A percentile compares a stretch with the other conserved stretches of the same genome.
These are phyloP conservation scores for Viola odorata DNA, from an alignment of 345 rosid genomes.

Conservation along the genomic window DNA sequence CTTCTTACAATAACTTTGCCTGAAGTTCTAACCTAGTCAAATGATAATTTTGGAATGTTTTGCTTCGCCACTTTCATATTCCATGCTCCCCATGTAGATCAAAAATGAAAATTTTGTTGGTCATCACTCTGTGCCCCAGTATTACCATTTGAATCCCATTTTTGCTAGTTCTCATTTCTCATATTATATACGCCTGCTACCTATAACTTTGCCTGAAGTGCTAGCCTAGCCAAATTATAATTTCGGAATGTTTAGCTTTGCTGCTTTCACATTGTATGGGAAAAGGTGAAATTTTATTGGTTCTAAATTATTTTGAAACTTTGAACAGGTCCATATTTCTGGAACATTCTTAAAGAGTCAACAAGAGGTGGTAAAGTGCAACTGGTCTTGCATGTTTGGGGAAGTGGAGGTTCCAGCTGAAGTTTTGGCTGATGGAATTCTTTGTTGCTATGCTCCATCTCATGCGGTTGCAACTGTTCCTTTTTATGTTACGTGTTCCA, in stretches of 20 bases:
- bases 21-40: not conserved
- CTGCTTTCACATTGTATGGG: not conserved
- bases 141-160: too few relatives aligned
- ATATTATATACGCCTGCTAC: too few relatives aligned
- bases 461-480: conserved; percentile 71
- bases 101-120: too few relatives aligned
- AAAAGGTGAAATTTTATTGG: not conserved
- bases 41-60: not conserved
- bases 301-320: conserved; percentile 1
- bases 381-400: conserved; percentile 97
- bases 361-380: conserved; percentile 48
- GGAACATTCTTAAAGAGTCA: conserved; percentile 63
- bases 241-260: too few relatives aligned
- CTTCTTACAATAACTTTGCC: too few relatives aligned
- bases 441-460: conserved; percentile 65
- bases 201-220: too few relatives aligned
- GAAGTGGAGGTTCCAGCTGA: conserved; percentile 90
- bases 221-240: too few relatives aligned
- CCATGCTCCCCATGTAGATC: too few relatives aligned
- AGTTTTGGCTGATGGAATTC: conserved; percentile 66
- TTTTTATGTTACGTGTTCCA: conserved; percentile 84
- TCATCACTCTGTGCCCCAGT: too few relatives aligned
- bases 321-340: conserved; percentile 53
- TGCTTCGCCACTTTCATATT: not conserved
- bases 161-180: too few relatives aligned